These are phyloP conservation scores for Aureobasidium sp. DNA, from an alignment of 2,329 filamentous ascomycete genomes.

Conservation along the genomic window DNA sequence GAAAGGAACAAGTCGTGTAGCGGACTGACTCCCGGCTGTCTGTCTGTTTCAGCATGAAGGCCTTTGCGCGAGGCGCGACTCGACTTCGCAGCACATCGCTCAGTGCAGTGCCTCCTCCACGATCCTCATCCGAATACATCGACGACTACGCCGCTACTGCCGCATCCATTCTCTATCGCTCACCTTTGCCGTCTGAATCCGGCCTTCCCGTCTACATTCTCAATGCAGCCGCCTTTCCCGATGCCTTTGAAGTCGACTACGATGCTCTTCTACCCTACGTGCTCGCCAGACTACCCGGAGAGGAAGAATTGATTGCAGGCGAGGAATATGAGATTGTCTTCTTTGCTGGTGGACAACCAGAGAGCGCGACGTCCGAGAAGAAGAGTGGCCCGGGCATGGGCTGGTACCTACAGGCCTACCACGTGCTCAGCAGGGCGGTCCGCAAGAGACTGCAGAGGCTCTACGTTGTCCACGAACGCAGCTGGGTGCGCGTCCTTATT, in stretches of 20 bases:
- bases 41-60: conserved; percentile 17
- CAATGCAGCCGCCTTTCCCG: conserved; percentile 51
- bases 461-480: conserved; percentile 52
- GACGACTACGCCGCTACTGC: conserved; percentile 42
- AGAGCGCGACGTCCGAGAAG: conserved; percentile 37
- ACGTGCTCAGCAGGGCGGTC: conserved; percentile 47
- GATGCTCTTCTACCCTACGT: conserved; percentile 50
- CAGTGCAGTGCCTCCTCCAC: conserved; percentile 40
- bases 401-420: conserved; percentile 53
- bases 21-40: neutral
- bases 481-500: conserved; percentile 50
- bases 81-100: conserved; percentile 36
- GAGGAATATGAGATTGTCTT: conserved; percentile 52
- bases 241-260: conserved; percentile 48
- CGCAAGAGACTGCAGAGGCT: conserved; percentile 50
- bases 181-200: conserved; percentile 43
- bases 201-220: conserved; percentile 48
- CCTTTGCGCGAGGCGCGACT: conserved; percentile 18
- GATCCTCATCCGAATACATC: conserved; percentile 41
- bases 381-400: conserved; percentile 46
- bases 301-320: conserved; percentile 48
- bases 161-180: conserved; percentile 48
- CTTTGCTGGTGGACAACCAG: conserved; percentile 48
- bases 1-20: neutral
- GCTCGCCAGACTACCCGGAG: conserved; percentile 46